phyloP scores from a whole-genome alignment of 352 stramenopile genomes.

The Pythium monospermum region DNA sequence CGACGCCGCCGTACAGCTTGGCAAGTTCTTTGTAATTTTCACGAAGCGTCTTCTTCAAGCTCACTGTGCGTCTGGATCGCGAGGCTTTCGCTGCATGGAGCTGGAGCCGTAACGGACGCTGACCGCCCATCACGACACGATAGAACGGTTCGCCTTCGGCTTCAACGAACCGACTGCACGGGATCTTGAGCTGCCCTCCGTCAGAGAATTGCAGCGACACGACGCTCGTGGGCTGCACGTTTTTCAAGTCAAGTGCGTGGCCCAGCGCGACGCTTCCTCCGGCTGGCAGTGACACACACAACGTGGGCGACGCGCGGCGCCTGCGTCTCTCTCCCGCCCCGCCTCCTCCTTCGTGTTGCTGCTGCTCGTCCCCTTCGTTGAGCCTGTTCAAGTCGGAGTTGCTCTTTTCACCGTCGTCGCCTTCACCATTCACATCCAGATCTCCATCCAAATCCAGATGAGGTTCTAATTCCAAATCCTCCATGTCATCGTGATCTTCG shows the following conservation, averaged over 20 bases:
- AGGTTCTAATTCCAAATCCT: too few species aligned
- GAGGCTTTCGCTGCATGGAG: slow-evolving; percentile 33
- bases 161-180: slow-evolving; percentile 40
- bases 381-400: slow-evolving; percentile 6
- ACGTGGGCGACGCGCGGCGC: neutral
- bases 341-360: neutral
- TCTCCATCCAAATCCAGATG: slow-evolving; percentile 4
- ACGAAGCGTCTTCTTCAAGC: slow-evolving; percentile 43
- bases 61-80: slow-evolving; percentile 15
- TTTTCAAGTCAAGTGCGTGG: slow-evolving; percentile 30
- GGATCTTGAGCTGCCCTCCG: slow-evolving; percentile 39
- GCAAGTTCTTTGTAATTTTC: slow-evolving; percentile 60
- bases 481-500: too few species aligned
- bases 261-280: slow-evolving; percentile 33
- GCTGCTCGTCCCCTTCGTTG: neutral
- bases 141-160: slow-evolving; percentile 43
- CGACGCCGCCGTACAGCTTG: slow-evolving; percentile 54
- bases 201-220: slow-evolving; percentile 60
- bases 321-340: neutral
- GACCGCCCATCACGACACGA: slow-evolving; percentile 43
- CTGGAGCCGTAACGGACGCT: slow-evolving; percentile 49
- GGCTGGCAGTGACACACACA: slow-evolving; percentile 12
- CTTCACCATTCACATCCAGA: neutral
- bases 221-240: slow-evolving; percentile 40
- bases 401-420: slow-evolving; percentile 2